A percentile compares a stretch with the other conserved stretches of the same genome.
Conservation (phyloP, 2,329 filamentous ascomycete genomes). For the Simplicillium sp. region DNA sequence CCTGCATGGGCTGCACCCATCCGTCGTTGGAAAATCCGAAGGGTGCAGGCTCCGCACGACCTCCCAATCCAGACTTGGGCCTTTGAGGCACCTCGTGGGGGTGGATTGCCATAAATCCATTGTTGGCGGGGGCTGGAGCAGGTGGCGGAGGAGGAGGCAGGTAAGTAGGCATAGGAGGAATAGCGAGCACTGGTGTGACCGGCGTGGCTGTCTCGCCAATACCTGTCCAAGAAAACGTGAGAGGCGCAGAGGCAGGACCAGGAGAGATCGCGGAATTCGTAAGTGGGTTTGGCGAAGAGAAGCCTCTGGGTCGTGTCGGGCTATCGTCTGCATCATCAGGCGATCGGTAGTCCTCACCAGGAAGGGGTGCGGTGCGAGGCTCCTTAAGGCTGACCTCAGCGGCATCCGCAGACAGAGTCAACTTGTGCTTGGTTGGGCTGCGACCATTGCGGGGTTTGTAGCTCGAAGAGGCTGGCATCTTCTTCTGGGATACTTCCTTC, state of each 20-base stretch:
- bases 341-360: slow-evolving; percentile 34
- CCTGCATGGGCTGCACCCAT: not conserved
- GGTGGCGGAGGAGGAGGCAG: slow-evolving; percentile 5
- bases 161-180: not conserved
- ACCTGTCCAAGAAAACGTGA: slow-evolving; percentile 50
- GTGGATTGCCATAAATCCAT: slow-evolving; percentile 9
- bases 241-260: slow-evolving; percentile 59
- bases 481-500: slow-evolving; percentile 48
- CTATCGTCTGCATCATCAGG: slow-evolving; percentile 27
- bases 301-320: slow-evolving; percentile 37
- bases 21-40: not conserved
- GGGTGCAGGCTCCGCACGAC: slow-evolving; percentile 1
- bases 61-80: slow-evolving; percentile 24
- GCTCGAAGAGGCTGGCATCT: slow-evolving; percentile 31
- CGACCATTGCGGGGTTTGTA: slow-evolving; percentile 39
- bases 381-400: slow-evolving; percentile 43
- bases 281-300: slow-evolving; percentile 36
- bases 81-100: slow-evolving; percentile 19
- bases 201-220: slow-evolving; percentile 11
- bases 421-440: slow-evolving; percentile 50
- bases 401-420: slow-evolving; percentile 50
- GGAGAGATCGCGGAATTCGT: slow-evolving; percentile 37
- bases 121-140: slow-evolving; percentile 1
- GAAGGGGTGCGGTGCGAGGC: slow-evolving; percentile 52
- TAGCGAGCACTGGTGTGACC: not conserved